A percentile compares a stretch with the other conserved stretches of the same genome.
These are phyloP conservation scores for Prunus armeniaca DNA, from an alignment of 306 rosid species.

Conservation along the genomic window DNA sequence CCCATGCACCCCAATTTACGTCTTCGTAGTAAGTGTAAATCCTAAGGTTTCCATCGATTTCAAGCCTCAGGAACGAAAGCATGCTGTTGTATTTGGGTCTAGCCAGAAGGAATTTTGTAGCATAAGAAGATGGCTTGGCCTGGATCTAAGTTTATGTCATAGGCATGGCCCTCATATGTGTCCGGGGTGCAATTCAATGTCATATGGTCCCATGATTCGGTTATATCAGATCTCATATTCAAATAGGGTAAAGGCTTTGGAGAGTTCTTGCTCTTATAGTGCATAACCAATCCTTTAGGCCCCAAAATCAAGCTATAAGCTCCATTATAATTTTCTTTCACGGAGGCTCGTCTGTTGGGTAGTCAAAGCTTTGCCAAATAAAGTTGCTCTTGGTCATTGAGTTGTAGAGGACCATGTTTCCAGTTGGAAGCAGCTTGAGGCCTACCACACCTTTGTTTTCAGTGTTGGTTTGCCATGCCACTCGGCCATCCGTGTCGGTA, in stretches of 20 bases:
- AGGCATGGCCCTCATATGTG: slow-evolving; percentile 18
- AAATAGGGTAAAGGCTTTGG: slow-evolving; percentile 51
- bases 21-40: slow-evolving; percentile 44
- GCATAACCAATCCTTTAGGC: slow-evolving; percentile 46
- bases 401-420: slow-evolving; percentile 61
- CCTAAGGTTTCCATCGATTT: slow-evolving; percentile 63
- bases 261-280: slow-evolving; percentile 52
- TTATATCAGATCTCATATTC: too few species aligned
- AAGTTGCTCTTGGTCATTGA: slow-evolving; percentile 33
- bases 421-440: slow-evolving; percentile 47
- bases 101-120: slow-evolving; percentile 7
- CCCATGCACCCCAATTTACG: too few species aligned
- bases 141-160: slow-evolving; percentile 26
- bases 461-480: slow-evolving; percentile 71
- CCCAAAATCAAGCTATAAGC: slow-evolving; percentile 60
- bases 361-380: slow-evolving; percentile 73
- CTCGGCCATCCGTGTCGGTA: slow-evolving; percentile 49
- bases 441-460: slow-evolving; percentile 59
- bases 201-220: slow-evolving; percentile 28
- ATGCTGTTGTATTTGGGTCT: slow-evolving; percentile 67
- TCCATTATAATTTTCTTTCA: slow-evolving; percentile 44
- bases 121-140: background rate
- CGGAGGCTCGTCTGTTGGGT: slow-evolving; percentile 64
- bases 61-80: slow-evolving; percentile 55
- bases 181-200: slow-evolving; percentile 34